phyloP scores from a whole-genome alignment of 441 rosid genomes.

The Brassica hybrid region DNA sequence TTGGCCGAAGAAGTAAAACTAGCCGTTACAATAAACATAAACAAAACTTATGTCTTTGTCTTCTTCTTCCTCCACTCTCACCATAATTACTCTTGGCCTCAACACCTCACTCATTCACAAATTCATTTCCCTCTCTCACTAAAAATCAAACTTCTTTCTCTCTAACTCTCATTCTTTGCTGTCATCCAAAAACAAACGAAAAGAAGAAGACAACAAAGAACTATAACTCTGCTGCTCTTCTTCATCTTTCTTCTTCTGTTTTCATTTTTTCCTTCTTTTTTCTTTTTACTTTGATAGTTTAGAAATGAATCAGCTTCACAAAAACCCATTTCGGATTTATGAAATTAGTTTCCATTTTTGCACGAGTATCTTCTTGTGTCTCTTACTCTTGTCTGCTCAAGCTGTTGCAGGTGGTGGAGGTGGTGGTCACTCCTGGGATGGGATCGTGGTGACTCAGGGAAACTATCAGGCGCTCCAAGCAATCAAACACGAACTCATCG shows the following conservation, averaged over 20 bases:
- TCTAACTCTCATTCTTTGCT: conserved; percentile 14
- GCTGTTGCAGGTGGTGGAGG: conserved; percentile 46
- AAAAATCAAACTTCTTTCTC: conserved; percentile 29
- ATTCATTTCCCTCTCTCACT: conserved; percentile 29
- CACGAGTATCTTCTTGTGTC: conserved; percentile 45
- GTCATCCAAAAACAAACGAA: conserved; percentile 26
- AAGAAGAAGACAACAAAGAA: conserved; percentile 33
- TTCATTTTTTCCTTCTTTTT: conserved; percentile 24
- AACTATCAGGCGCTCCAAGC: conserved; percentile 67
- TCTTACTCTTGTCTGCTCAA: conserved; percentile 42
- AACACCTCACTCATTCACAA: conserved; percentile 25
- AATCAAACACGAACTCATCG: conserved; percentile 59
- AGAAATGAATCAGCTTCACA: conserved; percentile 27
- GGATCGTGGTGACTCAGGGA: conserved; percentile 58
- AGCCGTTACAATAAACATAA: conserved; percentile 42
- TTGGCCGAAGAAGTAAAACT: conserved; percentile 31
- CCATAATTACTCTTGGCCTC: conserved; percentile 34
- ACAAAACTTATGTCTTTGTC: conserved; percentile 36
- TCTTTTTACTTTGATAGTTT: neutral
- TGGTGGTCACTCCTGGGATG: conserved; percentile 53
- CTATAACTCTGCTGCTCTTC: conserved; percentile 36
- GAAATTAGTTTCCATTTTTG: conserved; percentile 20
- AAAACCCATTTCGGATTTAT: conserved; percentile 34
- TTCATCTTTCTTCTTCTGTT: conserved; percentile 27
- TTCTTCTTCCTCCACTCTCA: conserved; percentile 33